phyloP scores from a whole-genome alignment of 2,329 filamentous ascomycete genomes.

The Fusarium sp. region DNA sequence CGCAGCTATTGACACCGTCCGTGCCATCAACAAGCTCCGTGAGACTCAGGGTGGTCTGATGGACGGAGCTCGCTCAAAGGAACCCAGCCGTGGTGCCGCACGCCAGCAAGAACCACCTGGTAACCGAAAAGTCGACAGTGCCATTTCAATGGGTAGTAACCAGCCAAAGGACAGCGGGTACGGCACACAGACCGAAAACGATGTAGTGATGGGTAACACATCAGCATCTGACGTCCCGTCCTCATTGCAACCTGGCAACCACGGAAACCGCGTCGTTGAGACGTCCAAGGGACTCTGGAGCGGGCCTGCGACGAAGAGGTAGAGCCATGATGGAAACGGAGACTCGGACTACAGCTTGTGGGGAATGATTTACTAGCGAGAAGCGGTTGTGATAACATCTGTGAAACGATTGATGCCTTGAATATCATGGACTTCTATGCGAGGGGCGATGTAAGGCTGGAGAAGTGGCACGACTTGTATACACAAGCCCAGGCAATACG shows the following conservation, averaged over 20 bases:
- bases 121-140: conserved; percentile 60
- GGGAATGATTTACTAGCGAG: neutral
- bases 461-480: neutral
- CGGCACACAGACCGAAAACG: conserved; percentile 56
- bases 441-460: neutral
- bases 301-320: conserved; percentile 49
- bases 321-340: conserved; percentile 12
- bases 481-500: neutral
- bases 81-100: conserved; percentile 59
- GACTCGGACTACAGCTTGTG: neutral
- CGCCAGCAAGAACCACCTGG: conserved; percentile 34
- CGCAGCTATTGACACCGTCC: conserved; percentile 77
- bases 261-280: conserved; percentile 70
- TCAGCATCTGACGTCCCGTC: conserved; percentile 58
- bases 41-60: conserved; percentile 73
- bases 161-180: conserved; percentile 64
- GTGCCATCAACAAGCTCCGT: conserved; percentile 78
- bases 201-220: conserved; percentile 64
- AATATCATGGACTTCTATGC: conserved; percentile 5
- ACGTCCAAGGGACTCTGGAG: conserved; percentile 75
- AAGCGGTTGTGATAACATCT: conserved; percentile 14
- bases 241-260: conserved; percentile 67
- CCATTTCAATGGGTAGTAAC: conserved; percentile 54
- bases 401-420: conserved; percentile 5
- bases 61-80: conserved; percentile 69